Base-by-base conservation (phyloP, 768 basidiomycete species). In the Sporobolomyces pararoseus region DNA sequence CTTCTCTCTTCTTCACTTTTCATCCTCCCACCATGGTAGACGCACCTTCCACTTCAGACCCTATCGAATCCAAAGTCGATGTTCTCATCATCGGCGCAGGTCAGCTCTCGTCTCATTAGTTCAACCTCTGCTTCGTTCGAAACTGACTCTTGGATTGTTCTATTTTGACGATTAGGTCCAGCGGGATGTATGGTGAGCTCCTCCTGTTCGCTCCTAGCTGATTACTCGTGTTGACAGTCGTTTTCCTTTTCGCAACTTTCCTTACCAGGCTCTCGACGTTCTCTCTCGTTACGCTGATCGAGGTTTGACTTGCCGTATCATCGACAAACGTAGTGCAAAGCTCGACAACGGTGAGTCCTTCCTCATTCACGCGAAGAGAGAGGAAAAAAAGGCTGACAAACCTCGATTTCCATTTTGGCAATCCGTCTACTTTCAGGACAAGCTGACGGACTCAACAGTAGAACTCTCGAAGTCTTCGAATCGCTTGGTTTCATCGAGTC, bases 391-490 rank as follows among this genome's bases (percentile, higher is more conserved):
- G 21, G 14, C 39, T 25, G 2, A 55, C 4, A 1, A 57, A 25
- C 23, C 25, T 55, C 25, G n/a, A 42, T 29, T 7, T 2, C 12
- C 34, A 12, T 44, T 23, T 35, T 21, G 10, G 17, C 13, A 0
- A n/a, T 27, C 25, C 7, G 31, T 21, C 53, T 19, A 7, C 13
- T 3, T 25, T 25, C 74, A 63, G 76, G 77, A 7, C 77, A 77
- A 39, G 77, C 77, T 0, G 77, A 77, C 44, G 77, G 77, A 1
- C 63, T 76, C 27, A 70, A 77, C 69, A 73, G 65, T 27, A 63
- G 77, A 17, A 70, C 77, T 25, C 59, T 77, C 39, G 77, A 77
- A 65, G 59, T 74, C 21, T 75, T 77, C 39, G 69, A 77, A 68
- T 59, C 62, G 14, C 55, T 77, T 34, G 76, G 76, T 3, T 68